These are phyloP conservation scores for Leccinum subrobustum DNA, from an alignment of 1,284 basidiomycete species.

Conservation along the genomic window DNA sequence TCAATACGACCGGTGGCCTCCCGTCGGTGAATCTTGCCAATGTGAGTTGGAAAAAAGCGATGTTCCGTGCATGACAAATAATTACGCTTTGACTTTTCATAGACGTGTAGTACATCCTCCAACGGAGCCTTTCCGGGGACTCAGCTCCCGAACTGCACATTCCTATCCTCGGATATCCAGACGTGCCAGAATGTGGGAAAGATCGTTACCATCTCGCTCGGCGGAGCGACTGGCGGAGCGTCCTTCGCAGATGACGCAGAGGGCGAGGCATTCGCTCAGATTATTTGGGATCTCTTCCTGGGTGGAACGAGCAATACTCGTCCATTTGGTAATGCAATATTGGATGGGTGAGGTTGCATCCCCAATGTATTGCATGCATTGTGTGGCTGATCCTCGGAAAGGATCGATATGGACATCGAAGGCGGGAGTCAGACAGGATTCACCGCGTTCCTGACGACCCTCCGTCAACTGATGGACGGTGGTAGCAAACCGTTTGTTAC, in stretches of 20 bases:
- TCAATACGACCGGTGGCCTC: conserved; percentile 52
- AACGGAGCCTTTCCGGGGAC: conserved; percentile 53
- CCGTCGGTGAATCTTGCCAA: conserved; percentile 65
- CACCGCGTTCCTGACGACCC: conserved; percentile 52
- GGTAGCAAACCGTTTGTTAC: conserved; percentile 49
- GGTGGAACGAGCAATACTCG: conserved; percentile 47
- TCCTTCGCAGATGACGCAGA: conserved; percentile 50
- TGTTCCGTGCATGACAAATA: not conserved
- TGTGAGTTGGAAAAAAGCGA: conserved; percentile 33
- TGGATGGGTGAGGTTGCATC: conserved; percentile 51
- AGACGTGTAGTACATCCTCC: conserved; percentile 42
- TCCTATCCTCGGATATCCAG: conserved; percentile 54
- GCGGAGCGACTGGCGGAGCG: conserved; percentile 57
- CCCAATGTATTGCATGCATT: not conserved
- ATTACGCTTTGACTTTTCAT: not conserved
- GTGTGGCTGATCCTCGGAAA: conserved; percentile 22
- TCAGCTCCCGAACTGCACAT: conserved; percentile 56
- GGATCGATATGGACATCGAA: conserved; percentile 69
- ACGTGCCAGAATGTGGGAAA: conserved; percentile 64
- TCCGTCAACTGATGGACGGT: conserved; percentile 47
- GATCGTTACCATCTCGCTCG: conserved; percentile 63
- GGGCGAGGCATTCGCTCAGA: conserved; percentile 52
- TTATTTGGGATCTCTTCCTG: conserved; percentile 67
- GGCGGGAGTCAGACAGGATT: conserved; percentile 53
- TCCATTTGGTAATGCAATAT: conserved; percentile 62